Base-by-base conservation (phyloP, 1,284 basidiomycete species). In the Ceratobasidium sp. region DNA sequence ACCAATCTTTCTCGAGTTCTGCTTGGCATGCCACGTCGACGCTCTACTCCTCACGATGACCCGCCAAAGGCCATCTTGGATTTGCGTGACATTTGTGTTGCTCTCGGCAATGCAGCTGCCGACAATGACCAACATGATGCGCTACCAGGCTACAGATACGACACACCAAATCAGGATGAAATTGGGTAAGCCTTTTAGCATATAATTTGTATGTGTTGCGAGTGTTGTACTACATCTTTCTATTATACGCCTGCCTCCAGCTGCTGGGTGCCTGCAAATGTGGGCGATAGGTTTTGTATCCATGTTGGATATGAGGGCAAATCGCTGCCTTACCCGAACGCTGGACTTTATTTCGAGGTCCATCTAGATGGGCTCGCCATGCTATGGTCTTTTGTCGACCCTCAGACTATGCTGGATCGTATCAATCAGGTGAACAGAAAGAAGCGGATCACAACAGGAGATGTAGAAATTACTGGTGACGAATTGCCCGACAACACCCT, bases 301-400 rank as follows among this genome's bases (percentile, higher is more conserved):
- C 59, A 62, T 38, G 14, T 35, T 35, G 59, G 33, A 18, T 62
- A 62, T n/a, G 59, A 62, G 30, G 59, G 59, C 35, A n/a, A 33
- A 12, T 20, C 59, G 7, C 16, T 41, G 59, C 33, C 30, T 16
- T 18, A 41, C 6, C 59, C 14, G 16, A 20, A 30, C 30, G 33
- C 30, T 38, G 59, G 30, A 3, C 35, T 62, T 14, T 18, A 18
- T 7, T n/a, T 18, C 7, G 16, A 35, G 3, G 59, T 62, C 10
- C 16, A 35, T 33, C 30, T 62, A 7, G 59, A 62, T 30, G n/a
- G n/a, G 5, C 33, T 41, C 5, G 38, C 38, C 10, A 5, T 41
- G 10, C 0, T 41, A 41, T 41, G 38, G n/a, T 57, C 54, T 4
- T 20, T 27, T n/a, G 27, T 57, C 4, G n/a, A 57, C 1, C 27